Percentiles rank a stretch among this genome's conserved stretches.
phyloP scores from a whole-genome alignment of 441 rosid species.

The Gossypium gossypioides region DNA sequence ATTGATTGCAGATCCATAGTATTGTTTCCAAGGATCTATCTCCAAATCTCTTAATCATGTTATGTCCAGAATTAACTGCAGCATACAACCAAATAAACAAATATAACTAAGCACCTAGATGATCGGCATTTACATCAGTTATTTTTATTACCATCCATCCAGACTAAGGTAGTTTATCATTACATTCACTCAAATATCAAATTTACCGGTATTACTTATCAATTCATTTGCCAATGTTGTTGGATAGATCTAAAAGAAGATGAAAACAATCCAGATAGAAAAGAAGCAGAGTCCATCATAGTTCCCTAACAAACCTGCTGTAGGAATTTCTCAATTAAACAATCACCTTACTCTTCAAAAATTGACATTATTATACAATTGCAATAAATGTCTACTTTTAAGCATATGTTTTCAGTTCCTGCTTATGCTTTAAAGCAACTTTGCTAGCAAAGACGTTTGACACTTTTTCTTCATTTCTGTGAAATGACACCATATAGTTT shows the following conservation, averaged over 20 bases:
- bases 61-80: not conserved
- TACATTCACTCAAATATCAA: not conserved
- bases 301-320: not conserved
- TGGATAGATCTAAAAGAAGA: no score
- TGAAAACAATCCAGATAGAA: not conserved
- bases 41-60: not conserved
- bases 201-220: not conserved
- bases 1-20: not conserved
- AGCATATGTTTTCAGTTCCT: not conserved
- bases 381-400: not conserved
- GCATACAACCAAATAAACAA: not conserved
- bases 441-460: not conserved
- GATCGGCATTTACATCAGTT: no score
- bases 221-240: not conserved
- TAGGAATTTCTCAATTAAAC: not conserved
- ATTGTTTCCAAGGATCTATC: not conserved
- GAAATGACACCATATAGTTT: not conserved
- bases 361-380: not conserved
- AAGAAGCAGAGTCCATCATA: not conserved
- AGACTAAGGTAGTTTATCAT: not conserved
- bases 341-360: not conserved
- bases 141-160: not conserved
- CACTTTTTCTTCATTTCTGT: not conserved
- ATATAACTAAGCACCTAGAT: not conserved
- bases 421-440: not conserved